Base-by-base conservation (phyloP, 1,284 basidiomycete genomes). In the Apiotrichum akiyoshidainum region DNA sequence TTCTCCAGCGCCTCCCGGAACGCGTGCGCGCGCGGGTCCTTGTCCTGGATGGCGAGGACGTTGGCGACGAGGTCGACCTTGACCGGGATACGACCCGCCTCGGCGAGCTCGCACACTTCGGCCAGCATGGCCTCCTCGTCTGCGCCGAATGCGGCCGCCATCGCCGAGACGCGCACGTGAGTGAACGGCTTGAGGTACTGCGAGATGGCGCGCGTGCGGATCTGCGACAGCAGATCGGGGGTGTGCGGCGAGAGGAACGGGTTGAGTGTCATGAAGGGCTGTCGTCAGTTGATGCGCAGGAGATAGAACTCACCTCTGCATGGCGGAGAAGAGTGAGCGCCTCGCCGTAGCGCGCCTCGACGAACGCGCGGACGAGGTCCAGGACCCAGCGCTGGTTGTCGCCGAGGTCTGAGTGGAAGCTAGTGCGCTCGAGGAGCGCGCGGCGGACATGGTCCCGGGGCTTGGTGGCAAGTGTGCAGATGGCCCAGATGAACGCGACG, bases 141-240 rank as follows among this genome's bases (percentile, higher is more conserved):
- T 17, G 67, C 48, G 16, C 63, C 65, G 42, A 75, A 73, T 5
- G 72, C 68, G n/a, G 52, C 26, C 0, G 67, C 68, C 75, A 76
- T 76, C 6, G 60, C 62, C 4, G 55, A 55, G 40, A 76, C 59
- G 33, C 66, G 59, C 26, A 76, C 67, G 0, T 66, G 58, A 0
- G 70, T 66, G 61, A 73, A 76, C 0, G 75, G 75, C 34, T 61
- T 48, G 41, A 73, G 64, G 59, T 75, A 76, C 62, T 75, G 75
- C n/a, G 70, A 59, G 48, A 75, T 62, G 10, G 69, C 64, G 33
- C 67, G 60, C 7, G 63, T 69, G 52, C 66, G 61, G 51, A 76
- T 73, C n/a, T 64, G 46, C 12, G 40, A 16, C 22, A 69, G 40
- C 26, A 74, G 64, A 9, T 34, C 55, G 2, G 34, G 14, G 1